phyloP scores from a whole-genome alignment of 169 alveolate species.

The Babesia bigemina region DNA sequence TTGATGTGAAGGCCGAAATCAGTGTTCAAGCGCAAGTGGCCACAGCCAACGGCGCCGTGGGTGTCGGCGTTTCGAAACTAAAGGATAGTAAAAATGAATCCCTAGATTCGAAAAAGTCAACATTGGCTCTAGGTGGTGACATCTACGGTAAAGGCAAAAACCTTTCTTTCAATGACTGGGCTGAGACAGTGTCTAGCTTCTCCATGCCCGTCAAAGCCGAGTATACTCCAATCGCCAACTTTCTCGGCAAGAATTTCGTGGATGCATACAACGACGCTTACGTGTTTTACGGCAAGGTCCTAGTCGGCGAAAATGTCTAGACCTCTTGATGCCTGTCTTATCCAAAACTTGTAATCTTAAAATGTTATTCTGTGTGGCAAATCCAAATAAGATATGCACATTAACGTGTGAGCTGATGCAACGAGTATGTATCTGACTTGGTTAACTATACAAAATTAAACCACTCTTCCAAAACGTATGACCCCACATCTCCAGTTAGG shows the following conservation, averaged over 20 bases:
- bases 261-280: conserved; percentile 63
- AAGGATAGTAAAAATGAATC: neutral
- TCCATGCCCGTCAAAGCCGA: conserved; percentile 69
- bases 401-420: too few species aligned
- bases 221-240: conserved; percentile 43
- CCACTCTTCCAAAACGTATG: too few species aligned
- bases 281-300: conserved; percentile 49
- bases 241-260: conserved; percentile 12
- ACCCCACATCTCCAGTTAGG: too few species aligned
- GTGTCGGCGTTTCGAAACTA: conserved; percentile 11
- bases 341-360: too few species aligned
- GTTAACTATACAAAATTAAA: too few species aligned
- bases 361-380: too few species aligned
- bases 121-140: conserved; percentile 54
- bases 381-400: too few species aligned
- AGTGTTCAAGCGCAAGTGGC: conserved; percentile 29
- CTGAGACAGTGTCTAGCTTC: conserved; percentile 48
- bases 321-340: too few species aligned
- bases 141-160: conserved; percentile 52
- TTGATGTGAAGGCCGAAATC: conserved; percentile 46
- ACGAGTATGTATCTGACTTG: too few species aligned
- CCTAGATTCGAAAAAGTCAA: conserved; percentile 41
- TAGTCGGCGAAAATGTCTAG: neutral
- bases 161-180: conserved; percentile 50
- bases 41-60: conserved; percentile 26